Evolutionary conservation across 352 stramenopile species (phyloP).

Genomic region (Blastocystis sp.): DNA sequence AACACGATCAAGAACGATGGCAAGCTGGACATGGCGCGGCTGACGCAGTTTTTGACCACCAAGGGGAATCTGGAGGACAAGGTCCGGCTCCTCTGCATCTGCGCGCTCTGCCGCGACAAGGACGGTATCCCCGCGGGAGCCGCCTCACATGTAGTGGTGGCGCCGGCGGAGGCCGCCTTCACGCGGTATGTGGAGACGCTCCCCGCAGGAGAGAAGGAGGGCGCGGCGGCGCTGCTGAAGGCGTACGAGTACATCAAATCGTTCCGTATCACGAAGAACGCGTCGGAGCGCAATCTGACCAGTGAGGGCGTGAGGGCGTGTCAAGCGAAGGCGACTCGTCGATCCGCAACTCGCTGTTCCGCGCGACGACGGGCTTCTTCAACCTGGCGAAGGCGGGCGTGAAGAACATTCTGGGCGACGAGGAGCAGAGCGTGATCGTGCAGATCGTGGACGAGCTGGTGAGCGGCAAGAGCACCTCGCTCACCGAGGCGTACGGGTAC

Average conservation of each 20-base stretch:
- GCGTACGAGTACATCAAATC: slow-evolving; percentile 56
- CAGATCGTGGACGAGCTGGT: slow-evolving; percentile 67
- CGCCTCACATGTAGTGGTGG: neutral
- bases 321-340: slow-evolving; percentile 16
- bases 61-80: slow-evolving; percentile 84
- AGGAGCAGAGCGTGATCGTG: slow-evolving; percentile 51
- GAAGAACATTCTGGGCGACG: slow-evolving; percentile 62
- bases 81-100: slow-evolving; percentile 76
- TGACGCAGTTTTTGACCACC: slow-evolving; percentile 75
- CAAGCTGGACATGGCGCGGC: slow-evolving; percentile 68
- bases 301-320: neutral
- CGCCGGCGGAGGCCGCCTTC: slow-evolving; percentile 29
- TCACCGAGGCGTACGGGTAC: slow-evolving; percentile 64
- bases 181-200: slow-evolving; percentile 33
- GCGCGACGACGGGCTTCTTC: slow-evolving; percentile 44
- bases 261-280: slow-evolving; percentile 18
- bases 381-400: slow-evolving; percentile 63
- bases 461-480: slow-evolving; percentile 25
- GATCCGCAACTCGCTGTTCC: slow-evolving; percentile 62
- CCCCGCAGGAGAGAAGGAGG: neutral
- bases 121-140: neutral
- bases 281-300: slow-evolving; percentile 34
- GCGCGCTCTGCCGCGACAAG: slow-evolving; percentile 13
- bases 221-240: slow-evolving; percentile 40
- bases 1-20: slow-evolving; percentile 74